phyloP scores from a whole-genome alignment of 2,329 filamentous ascomycete genomes.

The Verticillium nubilum region DNA sequence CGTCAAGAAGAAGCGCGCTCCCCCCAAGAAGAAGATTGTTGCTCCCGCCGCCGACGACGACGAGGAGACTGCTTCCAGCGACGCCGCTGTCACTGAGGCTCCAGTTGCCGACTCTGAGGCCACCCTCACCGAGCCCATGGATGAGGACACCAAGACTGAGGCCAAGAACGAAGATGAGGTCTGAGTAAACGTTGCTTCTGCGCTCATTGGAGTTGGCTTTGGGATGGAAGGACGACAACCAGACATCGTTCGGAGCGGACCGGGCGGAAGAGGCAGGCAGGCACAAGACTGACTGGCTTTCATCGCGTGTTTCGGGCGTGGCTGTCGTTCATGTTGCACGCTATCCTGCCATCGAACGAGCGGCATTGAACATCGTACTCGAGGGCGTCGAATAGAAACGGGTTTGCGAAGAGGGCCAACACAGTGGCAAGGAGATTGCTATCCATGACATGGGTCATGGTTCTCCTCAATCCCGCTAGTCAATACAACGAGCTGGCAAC shows the following conservation, averaged over 20 bases:
- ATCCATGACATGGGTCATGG: not conserved
- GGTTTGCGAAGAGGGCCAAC: too few relatives aligned
- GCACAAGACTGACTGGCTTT: not conserved
- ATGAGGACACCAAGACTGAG: conserved; percentile 7
- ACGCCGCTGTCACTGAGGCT: not conserved
- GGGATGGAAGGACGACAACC: not conserved
- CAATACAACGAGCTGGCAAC: not conserved
- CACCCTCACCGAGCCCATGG: not conserved
- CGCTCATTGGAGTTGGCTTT: not conserved
- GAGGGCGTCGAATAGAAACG: too few relatives aligned
- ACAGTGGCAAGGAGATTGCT: not conserved
- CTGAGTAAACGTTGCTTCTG: not conserved
- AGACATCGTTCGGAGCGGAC: not conserved
- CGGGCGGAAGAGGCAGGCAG: not conserved
- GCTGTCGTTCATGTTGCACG: not conserved
- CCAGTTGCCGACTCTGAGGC: not conserved
- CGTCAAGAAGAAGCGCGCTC: conserved; percentile 9
- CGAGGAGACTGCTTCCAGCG: conserved; percentile 3
- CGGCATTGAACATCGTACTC: too few relatives aligned
- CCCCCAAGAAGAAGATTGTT: not conserved
- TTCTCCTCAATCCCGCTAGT: not conserved
- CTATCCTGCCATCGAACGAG: too few relatives aligned
- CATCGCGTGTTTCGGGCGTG: not conserved
- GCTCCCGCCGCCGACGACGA: conserved; percentile 2
- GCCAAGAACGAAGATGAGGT: conserved; percentile 3